Base-by-base conservation (phyloP, 108 stramenopile species). In the Nannochloropsis granulata region DNA sequence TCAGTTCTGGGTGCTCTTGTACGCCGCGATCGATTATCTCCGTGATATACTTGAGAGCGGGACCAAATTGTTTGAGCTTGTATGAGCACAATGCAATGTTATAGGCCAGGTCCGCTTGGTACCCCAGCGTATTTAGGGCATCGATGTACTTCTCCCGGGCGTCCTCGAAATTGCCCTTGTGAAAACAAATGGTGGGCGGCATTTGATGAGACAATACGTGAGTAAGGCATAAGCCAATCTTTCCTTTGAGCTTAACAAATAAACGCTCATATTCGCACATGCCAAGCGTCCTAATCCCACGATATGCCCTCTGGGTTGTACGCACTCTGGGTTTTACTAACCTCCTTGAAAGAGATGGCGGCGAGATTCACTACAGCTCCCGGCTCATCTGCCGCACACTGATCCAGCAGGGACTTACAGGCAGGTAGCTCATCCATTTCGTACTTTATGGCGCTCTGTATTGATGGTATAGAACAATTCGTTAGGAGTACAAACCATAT, bases 81-180 rank as follows among this genome's bases (percentile, higher is more conserved):
- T 94, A 95, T 83, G 91, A 89, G 87, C 95, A 96, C 34, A 96
- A 83, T 13, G 95, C 95, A 23, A 94, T 92, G 82, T 93, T 94
- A 87, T 94, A 95, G n/a, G 92, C 90, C n/a, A 95, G 83, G 83
- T 92, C 92, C 21, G 93, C 87, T 82, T 88, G 92, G 82, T 92
- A 91, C 12, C 93, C 95, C n/a, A 93, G 82, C 23, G 92, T 92
- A 25, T 90, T 89, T 78, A 89, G 90, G 23, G 94, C 95, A 25
- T 90, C 92, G n/a, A 43, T 85, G 84, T 94, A 96, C 85, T 90
- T 89, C 12, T 84, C 90, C 16, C 91, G 45, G 2, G 95, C 95
- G 0, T 92, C 90, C 12, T 85, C 90, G 80, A 84, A 95, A 13
- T 92, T 89, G 43, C 91, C 91, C 81, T 71, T 16, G 11, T 81